Base-by-base conservation (phyloP, 441 rosid species). In the Brassica hybrid region DNA sequence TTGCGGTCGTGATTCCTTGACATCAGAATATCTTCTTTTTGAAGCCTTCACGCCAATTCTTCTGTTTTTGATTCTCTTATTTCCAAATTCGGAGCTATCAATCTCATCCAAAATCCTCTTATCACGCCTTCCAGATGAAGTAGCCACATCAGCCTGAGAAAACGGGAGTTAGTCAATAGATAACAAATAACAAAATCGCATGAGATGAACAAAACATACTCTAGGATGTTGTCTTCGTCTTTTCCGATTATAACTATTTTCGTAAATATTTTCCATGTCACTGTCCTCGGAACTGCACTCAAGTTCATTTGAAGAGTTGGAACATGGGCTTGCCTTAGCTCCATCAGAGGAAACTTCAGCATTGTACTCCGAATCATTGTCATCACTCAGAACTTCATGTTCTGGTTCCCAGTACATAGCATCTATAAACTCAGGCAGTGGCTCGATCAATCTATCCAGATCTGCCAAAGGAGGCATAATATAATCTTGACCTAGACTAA, bases 351-450 rank as follows among this genome's bases (percentile, higher is more conserved):
- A 77, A 82, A 69, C 85, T 82, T 86, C 96, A 61, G 83, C 88
- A 75, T 91, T 84, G 77, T 84, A 91, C 84, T 91, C 96, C 0
- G 96, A 89, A 81, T 89, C 94, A 76, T 71, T 86, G 77, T 87
- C 89, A 14, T 89, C 94, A 83, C 89, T 89, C 62, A 86, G 64
- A 69, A 82, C 83, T 81, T 89, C 96, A 78, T 79, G 87, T 77
- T 89, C 96, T 25, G 87, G 96, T 80, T 91, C 96, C 90, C 91
- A 91, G 83, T 82, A 88, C 79, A 88, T 65, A 72, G 92, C 90
- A 84, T 91, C 96, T 75, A 82, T 69, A 83, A 91, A 91, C 77
- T 91, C 96, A 50, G 90, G 89, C 65, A 82, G 73, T 41, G 96
- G 96, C 79, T 89, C 96, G 52, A 89, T 85, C 83, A 86, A 76